These are phyloP conservation scores for Leccinum rimulosum DNA, from an alignment of 768 basidiomycete genomes.

Conservation along the genomic window DNA sequence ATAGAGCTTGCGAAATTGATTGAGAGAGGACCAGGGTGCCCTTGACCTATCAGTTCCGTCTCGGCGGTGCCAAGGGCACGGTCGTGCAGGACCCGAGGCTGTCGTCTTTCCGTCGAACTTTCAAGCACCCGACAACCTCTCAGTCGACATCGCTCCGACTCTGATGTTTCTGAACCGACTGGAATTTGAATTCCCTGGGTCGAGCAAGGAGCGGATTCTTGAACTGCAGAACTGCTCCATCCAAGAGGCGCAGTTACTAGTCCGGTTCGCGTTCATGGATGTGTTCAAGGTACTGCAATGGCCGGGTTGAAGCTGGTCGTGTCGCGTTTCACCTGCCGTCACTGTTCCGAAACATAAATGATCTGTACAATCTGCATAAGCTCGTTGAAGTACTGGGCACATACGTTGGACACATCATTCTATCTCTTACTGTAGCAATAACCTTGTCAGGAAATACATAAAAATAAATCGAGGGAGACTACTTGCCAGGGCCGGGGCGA, in stretches of 20 bases:
- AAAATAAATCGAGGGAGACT: too few relatives aligned
- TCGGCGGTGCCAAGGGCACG: conserved; percentile 47
- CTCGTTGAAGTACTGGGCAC: too few relatives aligned
- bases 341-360: conserved; percentile 36
- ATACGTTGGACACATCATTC: too few relatives aligned
- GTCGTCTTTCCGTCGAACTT: conserved; percentile 45
- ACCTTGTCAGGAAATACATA: too few relatives aligned
- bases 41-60: conserved; percentile 43
- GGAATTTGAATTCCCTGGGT: conserved; percentile 45
- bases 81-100: conserved; percentile 42
- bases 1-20: conserved; percentile 34
- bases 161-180: conserved; percentile 45
- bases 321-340: conserved; percentile 43
- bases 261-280: conserved; percentile 29
- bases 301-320: conserved; percentile 36
- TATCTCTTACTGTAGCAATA: too few relatives aligned
- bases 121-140: conserved; percentile 32
- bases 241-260: conserved; percentile 27
- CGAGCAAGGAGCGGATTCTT: conserved; percentile 33
- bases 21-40: conserved; percentile 37
- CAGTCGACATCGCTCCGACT: conserved; percentile 39
- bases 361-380: conserved; percentile 7
- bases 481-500: not conserved
- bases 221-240: conserved; percentile 40
- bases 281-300: conserved; percentile 8